Evolutionary conservation across 345 rosid genomes (phyloP), one percentile per base, ranked within the genome.

Genomic region (Eucalyptus pauciflora): DNA sequence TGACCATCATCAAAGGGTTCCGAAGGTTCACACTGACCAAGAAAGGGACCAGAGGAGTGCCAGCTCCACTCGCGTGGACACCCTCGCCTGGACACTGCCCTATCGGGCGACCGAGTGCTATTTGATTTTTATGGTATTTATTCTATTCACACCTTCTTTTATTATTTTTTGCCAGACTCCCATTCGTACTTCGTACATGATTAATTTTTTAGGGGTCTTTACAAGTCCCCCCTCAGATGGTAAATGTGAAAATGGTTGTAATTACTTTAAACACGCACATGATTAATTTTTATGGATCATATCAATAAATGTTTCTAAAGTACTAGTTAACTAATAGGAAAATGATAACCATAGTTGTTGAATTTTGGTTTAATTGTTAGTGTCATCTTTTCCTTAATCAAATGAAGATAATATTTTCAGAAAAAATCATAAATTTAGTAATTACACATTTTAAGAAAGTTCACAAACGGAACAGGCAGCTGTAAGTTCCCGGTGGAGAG

Each of bases 301-400:
- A 9, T 56, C 2, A 56, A 56, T 56, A 56, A 56, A 56, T 56
- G 1, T 56, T 24, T 56, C 13, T 24, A 56, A 56, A 0, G 62
- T 24, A 56, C 6, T 24, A 56, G 25, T 18, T 20, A 18, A 52
- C 58, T 52, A 18, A 3, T 17, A 20, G 24, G 24, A 52, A 52
- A 52, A 56, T 22, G 27, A 56, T 56, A 9, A 1, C 1, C 0
- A 56, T 56, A 9, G 1, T 22, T 9, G 1, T 24, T 56, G 27
- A 56, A 56, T 56, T 56, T 4, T 0, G 5, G 12, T 24, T 56
- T 24, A 24, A 56, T 9, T 10, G 62, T 18, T 18, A 10, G 13
- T 37, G 27, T 37, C 14, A 5, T 71, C 0, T 37, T 71, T 18
- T 20, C 7, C 8, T 18, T 71, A 18, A 71, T 41, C 11, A 71